These are phyloP conservation scores for Endothia cerciana DNA, from an alignment of 2,329 filamentous ascomycete species.

Conservation along the genomic window DNA sequence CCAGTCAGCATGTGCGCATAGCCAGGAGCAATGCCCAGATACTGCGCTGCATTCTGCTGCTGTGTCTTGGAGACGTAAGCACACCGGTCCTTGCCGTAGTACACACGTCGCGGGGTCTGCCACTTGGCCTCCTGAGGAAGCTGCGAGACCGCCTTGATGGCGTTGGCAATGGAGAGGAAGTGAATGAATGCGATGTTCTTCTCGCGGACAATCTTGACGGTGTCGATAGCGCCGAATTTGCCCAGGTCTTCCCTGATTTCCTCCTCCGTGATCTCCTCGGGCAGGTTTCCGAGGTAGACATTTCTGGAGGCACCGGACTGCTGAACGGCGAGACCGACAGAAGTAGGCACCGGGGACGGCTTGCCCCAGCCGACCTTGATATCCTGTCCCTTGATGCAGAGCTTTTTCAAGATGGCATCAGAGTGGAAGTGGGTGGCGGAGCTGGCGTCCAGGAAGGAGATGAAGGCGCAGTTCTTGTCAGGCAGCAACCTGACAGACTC, in stretches of 20 bases:
- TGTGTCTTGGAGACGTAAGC: slow-evolving; percentile 99
- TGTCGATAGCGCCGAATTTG: slow-evolving; percentile 96
- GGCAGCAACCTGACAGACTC: slow-evolving; percentile 96
- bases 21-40: slow-evolving; percentile 93
- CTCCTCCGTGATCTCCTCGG: slow-evolving; percentile 88
- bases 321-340: slow-evolving; percentile 94
- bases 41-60: slow-evolving; percentile 98
- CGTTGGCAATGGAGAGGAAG: slow-evolving; percentile 95
- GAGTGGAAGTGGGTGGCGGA: slow-evolving; percentile 99
- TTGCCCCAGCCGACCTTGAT: slow-evolving; percentile 99
- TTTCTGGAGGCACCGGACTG: slow-evolving; percentile 96
- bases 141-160: slow-evolving; percentile 96
- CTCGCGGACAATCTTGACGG: slow-evolving; percentile 95
- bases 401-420: slow-evolving; percentile 98
- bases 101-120: slow-evolving; percentile 93
- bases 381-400: slow-evolving; percentile 97
- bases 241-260: slow-evolving; percentile 92
- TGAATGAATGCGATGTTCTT: slow-evolving; percentile 98
- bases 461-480: slow-evolving; percentile 99
- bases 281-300: slow-evolving; percentile 91
- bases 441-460: slow-evolving; percentile 96
- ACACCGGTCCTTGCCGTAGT: slow-evolving; percentile 98
- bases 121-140: slow-evolving; percentile 96
- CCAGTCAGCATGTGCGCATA: slow-evolving; percentile 97
- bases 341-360: slow-evolving; percentile 95